These are phyloP conservation scores for Amanita pseudoporphyria DNA, from an alignment of 768 basidiomycete genomes.

Conservation along the genomic window DNA sequence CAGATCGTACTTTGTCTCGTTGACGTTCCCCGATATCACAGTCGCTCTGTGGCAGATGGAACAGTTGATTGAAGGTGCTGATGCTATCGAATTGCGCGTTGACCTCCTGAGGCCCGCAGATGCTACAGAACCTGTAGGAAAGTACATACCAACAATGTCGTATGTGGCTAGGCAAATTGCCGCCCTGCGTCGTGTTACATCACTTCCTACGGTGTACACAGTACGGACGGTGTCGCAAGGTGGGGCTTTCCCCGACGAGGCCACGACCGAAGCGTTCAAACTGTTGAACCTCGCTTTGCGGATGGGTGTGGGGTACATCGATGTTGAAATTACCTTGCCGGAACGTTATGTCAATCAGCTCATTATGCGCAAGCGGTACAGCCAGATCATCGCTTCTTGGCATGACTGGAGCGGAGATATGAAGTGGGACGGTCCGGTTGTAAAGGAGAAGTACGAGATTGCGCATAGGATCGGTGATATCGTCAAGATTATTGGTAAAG, in stretches of 20 bases:
- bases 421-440: constrained; percentile 64
- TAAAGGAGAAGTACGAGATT: constrained; percentile 59
- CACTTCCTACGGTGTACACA: constrained; percentile 87
- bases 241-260: constrained; percentile 80
- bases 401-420: constrained; percentile 88
- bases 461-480: constrained; percentile 74
- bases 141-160: constrained; percentile 49
- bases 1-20: constrained; percentile 85
- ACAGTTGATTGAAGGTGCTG: constrained; percentile 71
- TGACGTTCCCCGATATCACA: constrained; percentile 86
- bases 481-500: constrained; percentile 88
- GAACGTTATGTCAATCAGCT: constrained; percentile 52
- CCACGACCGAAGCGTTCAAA: constrained; percentile 59
- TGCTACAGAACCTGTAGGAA: constrained; percentile 35
- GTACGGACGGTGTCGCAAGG: constrained; percentile 85
- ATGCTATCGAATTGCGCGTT: constrained; percentile 90
- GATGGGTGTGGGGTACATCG: constrained; percentile 86
- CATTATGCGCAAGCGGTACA: constrained; percentile 50
- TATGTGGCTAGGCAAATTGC: constrained; percentile 82
- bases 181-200: constrained; percentile 62
- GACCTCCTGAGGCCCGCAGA: constrained; percentile 64
- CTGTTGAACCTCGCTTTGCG: constrained; percentile 73
- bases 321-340: constrained; percentile 78
- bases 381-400: constrained; percentile 86
- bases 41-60: constrained; percentile 61